phyloP scores from a whole-genome alignment of 176 grass and related monocot species.

The Cenchrus fungigraminus region DNA sequence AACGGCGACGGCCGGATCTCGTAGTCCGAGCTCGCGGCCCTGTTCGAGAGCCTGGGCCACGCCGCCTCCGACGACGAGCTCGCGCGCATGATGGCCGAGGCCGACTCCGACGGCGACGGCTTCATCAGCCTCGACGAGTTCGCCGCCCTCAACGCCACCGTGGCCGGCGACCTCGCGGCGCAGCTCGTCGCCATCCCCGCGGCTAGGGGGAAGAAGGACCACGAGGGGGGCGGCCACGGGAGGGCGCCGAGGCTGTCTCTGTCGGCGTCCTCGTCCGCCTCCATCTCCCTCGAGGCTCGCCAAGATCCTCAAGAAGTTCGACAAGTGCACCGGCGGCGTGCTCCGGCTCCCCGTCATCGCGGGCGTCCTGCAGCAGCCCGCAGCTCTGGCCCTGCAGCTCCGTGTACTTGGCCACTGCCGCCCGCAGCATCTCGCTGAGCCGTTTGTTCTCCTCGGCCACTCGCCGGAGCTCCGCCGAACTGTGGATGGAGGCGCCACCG shows the following conservation, averaged over 20 bases:
- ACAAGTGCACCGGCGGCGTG: conserved; percentile 78
- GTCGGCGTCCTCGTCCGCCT: conserved; percentile 44
- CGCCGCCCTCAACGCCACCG: conserved; percentile 61
- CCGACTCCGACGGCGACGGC: conserved; percentile 84
- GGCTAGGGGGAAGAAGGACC: no score
- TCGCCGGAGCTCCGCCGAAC: no score
- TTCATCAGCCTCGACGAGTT: conserved; percentile 93
- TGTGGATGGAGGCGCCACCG: no score
- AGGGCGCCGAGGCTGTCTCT: conserved; percentile 50
- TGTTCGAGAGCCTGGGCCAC: conserved; percentile 80
- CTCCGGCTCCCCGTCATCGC: conserved; percentile 81
- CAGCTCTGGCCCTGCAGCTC: no score
- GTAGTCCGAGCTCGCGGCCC: conserved; percentile 65
- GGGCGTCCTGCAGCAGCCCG: conserved; percentile 69
- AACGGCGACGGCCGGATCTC: conserved; percentile 96
- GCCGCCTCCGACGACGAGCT: conserved; percentile 69
- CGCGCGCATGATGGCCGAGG: conserved; percentile 80
- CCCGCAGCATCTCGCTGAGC: no score
- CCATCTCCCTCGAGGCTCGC: conserved; percentile 55
- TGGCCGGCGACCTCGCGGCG: conserved; percentile 38
- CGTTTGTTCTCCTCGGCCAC: no score
- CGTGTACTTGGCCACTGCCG: no score
- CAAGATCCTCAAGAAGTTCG: conserved; percentile 96
- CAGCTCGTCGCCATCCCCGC: no score
- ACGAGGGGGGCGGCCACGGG: conserved; percentile 11